Evolutionary conservation across 1,139 yeast genomes (phyloP).

Genomic region (Lodderomyces margitis): DNA sequence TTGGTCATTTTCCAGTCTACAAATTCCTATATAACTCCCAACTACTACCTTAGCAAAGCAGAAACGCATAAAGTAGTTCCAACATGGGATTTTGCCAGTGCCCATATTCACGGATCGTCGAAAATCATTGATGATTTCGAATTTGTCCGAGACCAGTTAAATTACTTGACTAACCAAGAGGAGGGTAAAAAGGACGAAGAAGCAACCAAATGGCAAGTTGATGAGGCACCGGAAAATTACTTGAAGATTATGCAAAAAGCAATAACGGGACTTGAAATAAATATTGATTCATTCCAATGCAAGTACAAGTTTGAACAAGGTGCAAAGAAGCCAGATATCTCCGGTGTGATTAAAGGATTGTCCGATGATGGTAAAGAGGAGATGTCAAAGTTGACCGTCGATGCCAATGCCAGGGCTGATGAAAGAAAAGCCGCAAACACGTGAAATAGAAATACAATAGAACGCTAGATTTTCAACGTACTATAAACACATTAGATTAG

Average conservation of each 20-base stretch:
- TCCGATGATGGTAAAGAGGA: constrained; percentile 24
- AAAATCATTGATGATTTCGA: constrained; percentile 44
- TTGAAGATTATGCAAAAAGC: constrained; percentile 46
- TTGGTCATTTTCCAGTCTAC: constrained; percentile 55
- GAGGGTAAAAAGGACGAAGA: constrained; percentile 40
- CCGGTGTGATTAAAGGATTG: constrained; percentile 54
- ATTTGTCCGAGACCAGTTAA: constrained; percentile 49
- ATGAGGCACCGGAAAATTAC: constrained; percentile 58
- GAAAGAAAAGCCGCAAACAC: constrained; percentile 1
- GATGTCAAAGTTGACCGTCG: constrained; percentile 23
- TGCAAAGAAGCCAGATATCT: constrained; percentile 40
- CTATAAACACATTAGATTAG: too few species aligned
- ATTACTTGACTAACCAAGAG: constrained; percentile 45
- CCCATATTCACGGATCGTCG: constrained; percentile 58
- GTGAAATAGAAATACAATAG: constrained; percentile 3
- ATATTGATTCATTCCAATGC: constrained; percentile 48
- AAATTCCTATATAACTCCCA: constrained; percentile 58
- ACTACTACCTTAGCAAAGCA: constrained; percentile 58
- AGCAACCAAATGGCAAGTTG: constrained; percentile 48
- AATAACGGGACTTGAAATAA: constrained; percentile 61
- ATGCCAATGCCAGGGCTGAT: constrained; percentile 17
- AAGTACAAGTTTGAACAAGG: constrained; percentile 65
- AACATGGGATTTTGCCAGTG: constrained; percentile 69
- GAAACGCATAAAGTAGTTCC: constrained; percentile 65
- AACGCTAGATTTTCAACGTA: too few species aligned